A percentile compares a stretch with the other conserved stretches of the same genome.
These are phyloP conservation scores for Limonium bicolor DNA, from an alignment of 148 eudicot species.

Conservation along the genomic window DNA sequence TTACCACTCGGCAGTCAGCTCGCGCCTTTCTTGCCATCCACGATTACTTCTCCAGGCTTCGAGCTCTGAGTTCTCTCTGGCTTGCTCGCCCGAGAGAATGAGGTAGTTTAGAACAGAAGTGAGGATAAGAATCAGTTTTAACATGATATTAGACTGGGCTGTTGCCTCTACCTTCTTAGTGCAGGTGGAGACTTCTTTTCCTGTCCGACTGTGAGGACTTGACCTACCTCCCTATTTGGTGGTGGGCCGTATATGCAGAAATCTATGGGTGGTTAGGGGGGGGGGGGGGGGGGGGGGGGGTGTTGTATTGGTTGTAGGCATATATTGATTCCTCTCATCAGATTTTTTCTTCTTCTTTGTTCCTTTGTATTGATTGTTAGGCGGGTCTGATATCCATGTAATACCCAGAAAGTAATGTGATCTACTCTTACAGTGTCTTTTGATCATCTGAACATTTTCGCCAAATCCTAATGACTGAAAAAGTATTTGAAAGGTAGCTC, in stretches of 20 bases:
- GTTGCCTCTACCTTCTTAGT: too few species aligned
- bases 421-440: neutral
- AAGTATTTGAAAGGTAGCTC: neutral
- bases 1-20: constrained; percentile 38
- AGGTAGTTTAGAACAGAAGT: constrained; percentile 6
- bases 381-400: neutral
- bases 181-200: too few species aligned
- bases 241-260: too few species aligned
- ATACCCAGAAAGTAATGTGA: constrained; percentile 2
- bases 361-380: neutral
- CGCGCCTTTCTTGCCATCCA: constrained; percentile 37
- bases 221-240: too few species aligned
- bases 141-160: neutral
- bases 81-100: constrained; percentile 38
- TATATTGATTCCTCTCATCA: neutral
- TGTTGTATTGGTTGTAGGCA: neutral
- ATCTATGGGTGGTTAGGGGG: constrained; percentile 1
- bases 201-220: too few species aligned
- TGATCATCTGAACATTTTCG: neutral
- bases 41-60: constrained; percentile 37
- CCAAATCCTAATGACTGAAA: neutral
- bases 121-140: neutral
- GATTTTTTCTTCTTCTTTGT: neutral
- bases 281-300: neutral
- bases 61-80: constrained; percentile 43